A percentile compares a stretch with the other conserved stretches of the same genome.
phyloP scores from a whole-genome alignment of 1,284 basidiomycete species.

The Mycosarcoma maydis region DNA sequence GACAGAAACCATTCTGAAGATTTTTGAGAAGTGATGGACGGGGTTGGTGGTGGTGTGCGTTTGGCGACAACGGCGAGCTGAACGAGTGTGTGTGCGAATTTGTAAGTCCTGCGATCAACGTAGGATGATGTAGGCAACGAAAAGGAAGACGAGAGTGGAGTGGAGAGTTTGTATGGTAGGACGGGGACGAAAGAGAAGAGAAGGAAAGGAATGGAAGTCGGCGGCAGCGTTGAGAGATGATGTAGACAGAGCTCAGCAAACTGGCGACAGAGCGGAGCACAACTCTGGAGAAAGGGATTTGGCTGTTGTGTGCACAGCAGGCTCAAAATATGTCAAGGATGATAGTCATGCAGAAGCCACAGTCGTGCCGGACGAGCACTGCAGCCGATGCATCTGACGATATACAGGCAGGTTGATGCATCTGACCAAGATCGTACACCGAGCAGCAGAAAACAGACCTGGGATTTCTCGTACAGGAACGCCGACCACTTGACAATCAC shows the following conservation, averaged over 20 bases:
- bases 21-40: constrained; percentile 7
- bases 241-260: too few species aligned
- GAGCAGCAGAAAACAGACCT: constrained; percentile 1
- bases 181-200: neutral
- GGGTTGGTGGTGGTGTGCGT: constrained; percentile 6
- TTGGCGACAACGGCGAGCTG: neutral
- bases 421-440: constrained; percentile 8
- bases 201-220: neutral
- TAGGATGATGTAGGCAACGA: constrained; percentile 11
- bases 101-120: constrained; percentile 23
- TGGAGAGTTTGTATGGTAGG: neutral
- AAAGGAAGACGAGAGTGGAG: constrained; percentile 5
- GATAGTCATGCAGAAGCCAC: too few species aligned
- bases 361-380: neutral
- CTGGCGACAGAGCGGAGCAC: too few species aligned
- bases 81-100: neutral
- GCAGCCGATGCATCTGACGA: neutral
- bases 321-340: too few species aligned
- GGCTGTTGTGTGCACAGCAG: too few species aligned
- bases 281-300: too few species aligned
- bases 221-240: too few species aligned
- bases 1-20: constrained; percentile 23
- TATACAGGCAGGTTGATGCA: neutral
- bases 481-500: too few species aligned
- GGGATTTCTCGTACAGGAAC: too few species aligned